These are phyloP conservation scores for Boletus reticulatus DNA, from an alignment of 768 basidiomycete species.

Conservation along the genomic window DNA sequence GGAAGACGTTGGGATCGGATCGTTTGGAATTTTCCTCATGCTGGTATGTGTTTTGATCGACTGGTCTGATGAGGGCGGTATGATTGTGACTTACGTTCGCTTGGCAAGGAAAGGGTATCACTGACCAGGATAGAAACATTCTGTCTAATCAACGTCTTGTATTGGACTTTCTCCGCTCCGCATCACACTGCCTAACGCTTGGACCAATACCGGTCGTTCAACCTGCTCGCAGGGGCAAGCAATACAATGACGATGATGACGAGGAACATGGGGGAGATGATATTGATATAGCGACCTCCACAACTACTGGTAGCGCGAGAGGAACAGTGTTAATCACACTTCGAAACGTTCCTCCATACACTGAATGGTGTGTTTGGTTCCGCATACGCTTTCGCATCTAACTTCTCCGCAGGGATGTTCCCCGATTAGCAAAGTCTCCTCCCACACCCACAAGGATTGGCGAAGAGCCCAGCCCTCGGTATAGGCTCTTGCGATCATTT, in stretches of 20 bases:
- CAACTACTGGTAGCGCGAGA: conserved; percentile 27
- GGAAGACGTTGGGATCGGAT: conserved; percentile 71
- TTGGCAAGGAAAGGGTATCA: conserved; percentile 74
- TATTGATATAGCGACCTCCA: conserved; percentile 9
- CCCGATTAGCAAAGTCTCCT: conserved; percentile 73
- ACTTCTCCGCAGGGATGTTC: conserved; percentile 58
- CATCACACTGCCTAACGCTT: conserved; percentile 51
- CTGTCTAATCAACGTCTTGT: conserved; percentile 83
- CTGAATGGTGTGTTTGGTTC: conserved; percentile 59
- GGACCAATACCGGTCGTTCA: conserved; percentile 53
- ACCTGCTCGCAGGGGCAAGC: conserved; percentile 43
- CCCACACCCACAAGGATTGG: conserved; percentile 48
- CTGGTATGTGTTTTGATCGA: conserved; percentile 52
- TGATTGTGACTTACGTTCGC: not conserved
- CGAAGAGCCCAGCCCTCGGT: conserved; percentile 60
- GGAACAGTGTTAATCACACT: conserved; percentile 87
- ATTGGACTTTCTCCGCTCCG: conserved; percentile 78
- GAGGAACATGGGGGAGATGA: conserved; percentile 31
- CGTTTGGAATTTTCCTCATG: conserved; percentile 97
- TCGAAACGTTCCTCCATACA: conserved; percentile 85
- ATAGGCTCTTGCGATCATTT: conserved; percentile 75
- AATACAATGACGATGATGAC: conserved; percentile 43
- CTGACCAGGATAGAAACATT: conserved; percentile 93
- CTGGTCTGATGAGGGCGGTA: not conserved
- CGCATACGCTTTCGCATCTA: conserved; percentile 7